These are phyloP conservation scores for Chrysosporium keratinophilum DNA, from an alignment of 2,329 filamentous ascomycete species.

Conservation along the genomic window DNA sequence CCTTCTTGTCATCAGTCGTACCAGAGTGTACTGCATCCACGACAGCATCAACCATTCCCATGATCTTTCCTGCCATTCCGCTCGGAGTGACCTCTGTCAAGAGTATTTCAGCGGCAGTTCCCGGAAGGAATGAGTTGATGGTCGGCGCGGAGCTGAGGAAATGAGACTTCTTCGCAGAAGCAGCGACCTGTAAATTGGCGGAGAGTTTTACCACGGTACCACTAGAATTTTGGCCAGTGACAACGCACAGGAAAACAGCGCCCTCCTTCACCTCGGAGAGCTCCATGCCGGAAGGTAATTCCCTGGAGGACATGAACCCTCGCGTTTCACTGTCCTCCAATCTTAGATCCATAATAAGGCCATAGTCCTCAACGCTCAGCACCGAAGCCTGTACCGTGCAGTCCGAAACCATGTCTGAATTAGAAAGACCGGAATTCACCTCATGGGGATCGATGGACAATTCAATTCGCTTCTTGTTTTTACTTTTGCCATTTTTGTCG, in stretches of 20 bases:
- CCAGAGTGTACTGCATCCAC: conserved; percentile 87
- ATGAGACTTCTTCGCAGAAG: conserved; percentile 54
- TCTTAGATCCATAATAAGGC: conserved; percentile 84
- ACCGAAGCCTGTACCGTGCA: conserved; percentile 79
- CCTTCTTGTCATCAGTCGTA: conserved; percentile 55
- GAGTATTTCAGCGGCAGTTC: conserved; percentile 77
- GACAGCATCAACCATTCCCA: conserved; percentile 83
- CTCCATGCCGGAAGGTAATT: conserved; percentile 57
- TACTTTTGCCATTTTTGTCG: conserved; percentile 41
- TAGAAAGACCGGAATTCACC: conserved; percentile 63
- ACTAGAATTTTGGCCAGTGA: conserved; percentile 62
- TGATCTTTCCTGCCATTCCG: conserved; percentile 79
- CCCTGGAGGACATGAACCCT: conserved; percentile 77
- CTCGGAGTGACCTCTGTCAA: conserved; percentile 62
- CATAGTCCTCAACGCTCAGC: conserved; percentile 87
- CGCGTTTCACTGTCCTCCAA: conserved; percentile 53
- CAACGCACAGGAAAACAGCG: conserved; percentile 71
- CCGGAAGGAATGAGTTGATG: conserved; percentile 81
- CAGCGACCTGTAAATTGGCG: conserved; percentile 58
- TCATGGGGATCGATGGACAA: conserved; percentile 71
- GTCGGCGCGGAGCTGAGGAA: conserved; percentile 67
- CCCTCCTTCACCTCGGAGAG: conserved; percentile 67
- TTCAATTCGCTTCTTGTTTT: conserved; percentile 71
- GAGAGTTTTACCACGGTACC: conserved; percentile 82
- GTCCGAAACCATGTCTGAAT: conserved; percentile 63